Evolutionary conservation across 306 rosid species (phyloP).

Genomic region (Cucurbita pepo): DNA sequence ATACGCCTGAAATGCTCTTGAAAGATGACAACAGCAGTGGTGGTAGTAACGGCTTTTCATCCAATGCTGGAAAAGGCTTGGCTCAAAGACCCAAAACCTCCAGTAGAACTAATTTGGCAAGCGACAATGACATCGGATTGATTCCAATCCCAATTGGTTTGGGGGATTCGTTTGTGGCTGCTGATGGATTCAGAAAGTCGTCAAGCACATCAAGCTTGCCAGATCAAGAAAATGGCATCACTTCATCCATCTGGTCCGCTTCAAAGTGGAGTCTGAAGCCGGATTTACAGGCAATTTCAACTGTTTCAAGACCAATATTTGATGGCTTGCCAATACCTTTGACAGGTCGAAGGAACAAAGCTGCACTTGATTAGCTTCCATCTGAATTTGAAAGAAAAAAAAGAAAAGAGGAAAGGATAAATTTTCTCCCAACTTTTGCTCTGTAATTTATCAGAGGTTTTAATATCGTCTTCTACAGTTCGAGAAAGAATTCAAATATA

Average conservation of each 20-base stretch:
- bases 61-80: constrained; percentile 46
- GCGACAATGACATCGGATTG: constrained; percentile 34
- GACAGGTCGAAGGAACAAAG: constrained; percentile 52
- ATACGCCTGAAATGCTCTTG: constrained; percentile 46
- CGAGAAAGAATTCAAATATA: not conserved
- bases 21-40: constrained; percentile 36
- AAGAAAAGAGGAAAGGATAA: not conserved
- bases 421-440: not conserved
- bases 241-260: constrained; percentile 45
- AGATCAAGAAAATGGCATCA: constrained; percentile 35
- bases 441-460: not conserved
- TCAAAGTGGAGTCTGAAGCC: too few relatives aligned
- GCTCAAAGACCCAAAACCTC: constrained; percentile 54
- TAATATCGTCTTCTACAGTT: not conserved
- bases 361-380: constrained; percentile 56
- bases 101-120: constrained; percentile 19
- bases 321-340: constrained; percentile 73
- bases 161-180: constrained; percentile 26
- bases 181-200: constrained; percentile 50
- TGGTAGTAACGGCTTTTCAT: constrained; percentile 30
- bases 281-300: constrained; percentile 30
- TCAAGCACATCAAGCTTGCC: constrained; percentile 74
- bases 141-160: constrained; percentile 19
- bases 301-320: constrained; percentile 59
- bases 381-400: not conserved